Evolutionary conservation across 345 rosid genomes (phyloP), one percentile per base, ranked within the genome.

Genomic region (Syzygium grande): DNA sequence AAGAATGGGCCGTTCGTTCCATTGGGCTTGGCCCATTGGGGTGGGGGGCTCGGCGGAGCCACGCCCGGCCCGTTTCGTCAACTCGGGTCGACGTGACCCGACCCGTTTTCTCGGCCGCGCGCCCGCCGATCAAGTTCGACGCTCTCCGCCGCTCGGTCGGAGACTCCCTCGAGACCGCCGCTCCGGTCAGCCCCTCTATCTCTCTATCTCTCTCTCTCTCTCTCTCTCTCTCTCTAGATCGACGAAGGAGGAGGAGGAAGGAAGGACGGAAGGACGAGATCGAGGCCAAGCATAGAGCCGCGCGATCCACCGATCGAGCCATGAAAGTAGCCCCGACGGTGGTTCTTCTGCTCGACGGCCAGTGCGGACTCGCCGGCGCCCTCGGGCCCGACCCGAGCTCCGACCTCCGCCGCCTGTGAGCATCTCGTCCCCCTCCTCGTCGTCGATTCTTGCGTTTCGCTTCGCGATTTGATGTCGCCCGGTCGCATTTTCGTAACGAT

Each of bases 321-420:
- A 93, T 93, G 94, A 95, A 95, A 91, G 92, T 95, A 22, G 94
- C 97, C 85, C 90, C 92, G 61, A 95, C 87, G 83, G 53, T 94
- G 9, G 86, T 97, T n/a, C 88, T 96, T 89, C 89, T 95, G 34
- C 91, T 90, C 86, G 89, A 87, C 12, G 98, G 92, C 84, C 9
- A 90, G 34, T 95, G 94, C 54, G 98, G 95, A 8, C 90, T 93
- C 21, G 90, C 93, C 41, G 91, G 80, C 49, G 91, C 95, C 85
- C 89, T 97, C 43, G 90, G 55, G 87, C 90, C 95, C 65, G 85
- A 85, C 84, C 93, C 96, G 89, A 86, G 38, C 53, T 91, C 96
- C 58, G 73, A 90, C 84, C 91, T 89, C 88, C 93, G 89, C 86
- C 92, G 89, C 88, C 87, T 92, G 98, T 96, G 90, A 91, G 91